Evolutionary conservation across 2,329 filamentous ascomycete genomes (phyloP).

Genomic region (Aspergillus cejpii): DNA sequence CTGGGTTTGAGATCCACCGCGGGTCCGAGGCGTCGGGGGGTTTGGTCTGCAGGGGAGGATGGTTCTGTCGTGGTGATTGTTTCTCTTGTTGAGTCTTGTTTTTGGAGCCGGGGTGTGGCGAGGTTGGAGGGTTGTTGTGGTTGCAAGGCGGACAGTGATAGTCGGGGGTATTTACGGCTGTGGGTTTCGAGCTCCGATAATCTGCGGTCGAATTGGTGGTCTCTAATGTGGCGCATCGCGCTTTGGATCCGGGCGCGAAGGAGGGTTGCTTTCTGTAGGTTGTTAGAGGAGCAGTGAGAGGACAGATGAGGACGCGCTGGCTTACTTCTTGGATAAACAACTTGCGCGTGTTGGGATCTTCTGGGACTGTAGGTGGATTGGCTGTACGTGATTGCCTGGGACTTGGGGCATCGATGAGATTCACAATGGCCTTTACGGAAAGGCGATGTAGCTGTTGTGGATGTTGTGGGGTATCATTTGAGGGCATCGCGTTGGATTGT

Average conservation of each 20-base stretch:
- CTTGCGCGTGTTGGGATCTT: slow-evolving; percentile 34
- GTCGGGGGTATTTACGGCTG: slow-evolving; percentile 31
- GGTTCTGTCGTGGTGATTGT: not conserved
- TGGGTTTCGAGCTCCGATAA: slow-evolving; percentile 39
- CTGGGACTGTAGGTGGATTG: slow-evolving; percentile 21
- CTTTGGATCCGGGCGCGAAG: slow-evolving; percentile 36
- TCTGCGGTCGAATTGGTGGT: slow-evolving; percentile 36
- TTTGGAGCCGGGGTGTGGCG: not conserved
- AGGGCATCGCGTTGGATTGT: slow-evolving; percentile 18
- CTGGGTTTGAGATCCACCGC: slow-evolving; percentile 12
- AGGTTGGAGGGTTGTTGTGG: not conserved
- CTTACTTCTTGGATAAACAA: slow-evolving; percentile 38
- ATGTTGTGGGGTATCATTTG: slow-evolving; percentile 6
- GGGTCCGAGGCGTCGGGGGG: slow-evolving; percentile 12
- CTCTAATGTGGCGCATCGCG: slow-evolving; percentile 36
- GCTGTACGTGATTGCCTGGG: not conserved
- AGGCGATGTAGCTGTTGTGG: slow-evolving; percentile 12
- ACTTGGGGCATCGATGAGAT: slow-evolving; percentile 5
- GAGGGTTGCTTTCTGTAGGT: slow-evolving; percentile 36
- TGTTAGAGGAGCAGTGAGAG: slow-evolving; percentile 4
- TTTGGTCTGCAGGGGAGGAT: not conserved
- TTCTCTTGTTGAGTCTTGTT: not conserved
- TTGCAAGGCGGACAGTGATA: slow-evolving; percentile 19
- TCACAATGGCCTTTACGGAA: slow-evolving; percentile 10
- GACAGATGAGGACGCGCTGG: not conserved